Evolutionary conservation across 306 rosid genomes (phyloP).

Genomic region (Quercus glauca): DNA sequence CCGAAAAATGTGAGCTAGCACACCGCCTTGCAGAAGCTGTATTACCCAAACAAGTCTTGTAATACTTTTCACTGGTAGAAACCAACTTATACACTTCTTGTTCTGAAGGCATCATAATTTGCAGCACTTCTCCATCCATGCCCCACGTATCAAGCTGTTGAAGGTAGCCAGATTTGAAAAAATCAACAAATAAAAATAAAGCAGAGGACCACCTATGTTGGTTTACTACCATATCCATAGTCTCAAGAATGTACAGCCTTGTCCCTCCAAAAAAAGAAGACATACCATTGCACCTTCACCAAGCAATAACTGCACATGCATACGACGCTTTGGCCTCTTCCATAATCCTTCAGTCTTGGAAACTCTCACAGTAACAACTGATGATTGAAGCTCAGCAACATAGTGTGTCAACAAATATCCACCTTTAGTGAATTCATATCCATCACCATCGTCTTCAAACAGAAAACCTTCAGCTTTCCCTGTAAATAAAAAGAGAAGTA

Average conservation of each 20-base stretch:
- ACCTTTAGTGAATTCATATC: conserved; percentile 74
- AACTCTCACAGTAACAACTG: conserved; percentile 62
- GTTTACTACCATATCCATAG: conserved; percentile 4
- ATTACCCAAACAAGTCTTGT: conserved; percentile 53
- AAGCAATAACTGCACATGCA: conserved; percentile 73
- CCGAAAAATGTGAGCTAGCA: background rate
- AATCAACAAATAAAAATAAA: background rate
- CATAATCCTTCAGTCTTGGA: conserved; percentile 71
- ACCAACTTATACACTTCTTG: conserved; percentile 61
- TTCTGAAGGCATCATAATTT: conserved; percentile 61
- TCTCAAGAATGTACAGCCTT: conserved; percentile 16
- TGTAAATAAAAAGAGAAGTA: conserved; percentile 29
- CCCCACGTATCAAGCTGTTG: conserved; percentile 75
- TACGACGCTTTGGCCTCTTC: conserved; percentile 70
- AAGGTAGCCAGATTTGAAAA: conserved; percentile 9
- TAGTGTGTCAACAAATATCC: conserved; percentile 73
- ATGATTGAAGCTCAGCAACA: conserved; percentile 65
- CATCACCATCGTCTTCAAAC: conserved; percentile 93
- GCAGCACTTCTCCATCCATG: conserved; percentile 76
- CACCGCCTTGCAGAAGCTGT: conserved; percentile 2
- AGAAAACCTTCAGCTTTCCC: conserved; percentile 90
- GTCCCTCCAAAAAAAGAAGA: conserved; percentile 13
- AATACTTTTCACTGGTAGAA: conserved; percentile 55
- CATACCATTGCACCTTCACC: conserved; percentile 89
- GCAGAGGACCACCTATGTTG: background rate